A percentile compares a stretch with the other conserved stretches of the same genome.
phyloP scores from a whole-genome alignment of 176 grass and related monocot genomes.

The Aechmea fasciata region DNA sequence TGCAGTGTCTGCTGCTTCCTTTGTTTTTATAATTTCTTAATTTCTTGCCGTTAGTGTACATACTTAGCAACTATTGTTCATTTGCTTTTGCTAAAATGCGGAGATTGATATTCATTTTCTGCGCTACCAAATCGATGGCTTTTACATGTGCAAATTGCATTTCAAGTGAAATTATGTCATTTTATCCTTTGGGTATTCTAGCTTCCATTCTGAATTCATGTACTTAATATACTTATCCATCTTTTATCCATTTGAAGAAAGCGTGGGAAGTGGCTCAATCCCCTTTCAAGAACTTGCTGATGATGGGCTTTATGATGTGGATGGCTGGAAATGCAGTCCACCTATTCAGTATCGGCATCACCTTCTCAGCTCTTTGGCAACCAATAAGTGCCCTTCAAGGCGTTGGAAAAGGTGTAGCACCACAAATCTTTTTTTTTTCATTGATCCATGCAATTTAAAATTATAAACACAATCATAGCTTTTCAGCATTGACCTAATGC shows the following conservation, averaged over 20 bases:
- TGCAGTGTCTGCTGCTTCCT: no score
- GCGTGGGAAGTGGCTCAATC: conserved; percentile 95
- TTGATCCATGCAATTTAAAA: neutral
- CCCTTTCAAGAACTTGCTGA: conserved; percentile 92
- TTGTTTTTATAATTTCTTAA: no score
- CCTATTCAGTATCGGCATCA: conserved; percentile 98
- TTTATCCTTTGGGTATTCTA: no score
- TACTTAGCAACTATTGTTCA: no score
- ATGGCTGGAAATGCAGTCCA: conserved; percentile 96
- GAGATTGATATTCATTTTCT: no score
- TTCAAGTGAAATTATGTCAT: neutral
- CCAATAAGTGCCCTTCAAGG: conserved; percentile 63
- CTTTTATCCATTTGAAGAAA: conserved; percentile 47
- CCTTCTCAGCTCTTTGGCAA: conserved; percentile 89
- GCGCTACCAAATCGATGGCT: no score
- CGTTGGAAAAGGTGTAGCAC: conserved; percentile 69
- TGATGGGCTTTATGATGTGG: conserved; percentile 99
- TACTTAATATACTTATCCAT: neutral
- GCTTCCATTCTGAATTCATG: neutral
- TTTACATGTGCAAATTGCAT: neutral
- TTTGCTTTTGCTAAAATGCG: no score
- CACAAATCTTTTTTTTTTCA: neutral
- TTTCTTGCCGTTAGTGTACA: no score
- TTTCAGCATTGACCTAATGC: neutral
- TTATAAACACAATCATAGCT: neutral